Percentiles rank a stretch among this genome's conserved stretches.
These are phyloP conservation scores for Phyllosticta paracitricarpa DNA, from an alignment of 2,329 filamentous ascomycete genomes.

Conservation along the genomic window DNA sequence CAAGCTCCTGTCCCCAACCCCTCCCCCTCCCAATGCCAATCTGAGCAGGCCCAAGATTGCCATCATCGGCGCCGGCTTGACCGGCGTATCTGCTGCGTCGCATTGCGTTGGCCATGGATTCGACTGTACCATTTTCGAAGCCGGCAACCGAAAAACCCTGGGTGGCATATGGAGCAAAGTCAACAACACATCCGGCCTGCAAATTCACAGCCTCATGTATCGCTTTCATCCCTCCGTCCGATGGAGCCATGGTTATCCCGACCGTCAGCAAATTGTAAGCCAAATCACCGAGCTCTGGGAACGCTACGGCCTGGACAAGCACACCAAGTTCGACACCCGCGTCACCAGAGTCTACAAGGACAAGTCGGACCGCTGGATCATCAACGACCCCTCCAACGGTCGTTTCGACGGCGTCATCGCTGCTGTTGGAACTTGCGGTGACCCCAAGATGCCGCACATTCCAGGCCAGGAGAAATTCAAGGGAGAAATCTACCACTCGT, in stretches of 20 bases:
- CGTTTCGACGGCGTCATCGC: slow-evolving; percentile 70
- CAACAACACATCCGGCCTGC: slow-evolving; percentile 71
- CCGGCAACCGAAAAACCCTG: slow-evolving; percentile 52
- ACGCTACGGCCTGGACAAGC: slow-evolving; percentile 58
- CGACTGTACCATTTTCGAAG: slow-evolving; percentile 70
- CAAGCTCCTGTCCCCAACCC: slow-evolving; percentile 57
- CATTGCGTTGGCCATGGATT: slow-evolving; percentile 82
- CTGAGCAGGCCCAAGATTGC: slow-evolving; percentile 50
- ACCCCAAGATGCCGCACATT: slow-evolving; percentile 62
- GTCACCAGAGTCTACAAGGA: slow-evolving; percentile 63
- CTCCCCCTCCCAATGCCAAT: slow-evolving; percentile 49
- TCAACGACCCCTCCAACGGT: slow-evolving; percentile 62
- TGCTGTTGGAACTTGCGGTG: slow-evolving; percentile 71
- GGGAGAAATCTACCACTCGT: slow-evolving; percentile 66
- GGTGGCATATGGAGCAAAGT: slow-evolving; percentile 80
- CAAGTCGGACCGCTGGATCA: slow-evolving; percentile 59
- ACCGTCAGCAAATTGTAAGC: slow-evolving; percentile 62
- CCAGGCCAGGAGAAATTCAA: slow-evolving; percentile 62
- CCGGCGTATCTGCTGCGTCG: slow-evolving; percentile 65
- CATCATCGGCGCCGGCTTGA: slow-evolving; percentile 47
- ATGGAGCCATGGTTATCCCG: slow-evolving; percentile 68
- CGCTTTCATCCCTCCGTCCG: slow-evolving; percentile 72
- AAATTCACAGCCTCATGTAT: slow-evolving; percentile 82
- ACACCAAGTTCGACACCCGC: slow-evolving; percentile 61
- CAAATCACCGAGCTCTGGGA: slow-evolving; percentile 67